Base-by-base conservation (phyloP, 495 filamentous ascomycete species). In the Penicillium atrosanguineum region DNA sequence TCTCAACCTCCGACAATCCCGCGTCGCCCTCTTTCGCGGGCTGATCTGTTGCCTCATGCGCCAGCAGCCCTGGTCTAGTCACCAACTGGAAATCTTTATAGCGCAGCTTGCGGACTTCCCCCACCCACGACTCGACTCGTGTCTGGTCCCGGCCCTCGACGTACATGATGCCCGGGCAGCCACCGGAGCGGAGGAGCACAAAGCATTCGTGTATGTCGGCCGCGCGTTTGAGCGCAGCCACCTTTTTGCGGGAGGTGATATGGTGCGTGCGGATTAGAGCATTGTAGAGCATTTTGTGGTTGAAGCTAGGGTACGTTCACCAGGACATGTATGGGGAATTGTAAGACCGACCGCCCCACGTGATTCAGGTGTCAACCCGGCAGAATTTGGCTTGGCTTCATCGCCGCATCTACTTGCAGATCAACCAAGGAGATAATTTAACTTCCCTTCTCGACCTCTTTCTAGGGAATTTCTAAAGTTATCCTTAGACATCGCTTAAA, bases 171-270 rank as follows among this genome's bases (percentile, higher is more conserved):
- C 87, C 88, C 0, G 88, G 87, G 41, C 77, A 81, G 4, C 83
- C 80, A 4, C 87, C 85, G 45, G 77, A 84, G 26, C 87, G 79
- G 3, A 90, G 74, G 12, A 91, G 77, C 3, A 83, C 85, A 29
- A 76, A 78, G 62, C 83, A 79, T 53, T 75, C 64, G 57, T 78
- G 68, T 14, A 76, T 68, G 37, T 78, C 70, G 3, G 88, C 84
- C 4, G 85, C 83, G 47, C 83, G 81, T 60, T 81, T 83, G 19
- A 91, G 73, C 12, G 78, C 77, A 11, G 80, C 76, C 16, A 91
- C 79, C 64, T 91, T 91, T 52, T 88, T 89, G 43, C 87, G 87
- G 9, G 87, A 90, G 23, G 87, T 90, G 66, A 91, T 91, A 70
- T 91, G 88, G 64, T 91, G 88, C 5, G 87, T 91, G 37, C 85